phyloP scores from a whole-genome alignment of 2,329 filamentous ascomycete species.

The Monilinia fructigena region DNA sequence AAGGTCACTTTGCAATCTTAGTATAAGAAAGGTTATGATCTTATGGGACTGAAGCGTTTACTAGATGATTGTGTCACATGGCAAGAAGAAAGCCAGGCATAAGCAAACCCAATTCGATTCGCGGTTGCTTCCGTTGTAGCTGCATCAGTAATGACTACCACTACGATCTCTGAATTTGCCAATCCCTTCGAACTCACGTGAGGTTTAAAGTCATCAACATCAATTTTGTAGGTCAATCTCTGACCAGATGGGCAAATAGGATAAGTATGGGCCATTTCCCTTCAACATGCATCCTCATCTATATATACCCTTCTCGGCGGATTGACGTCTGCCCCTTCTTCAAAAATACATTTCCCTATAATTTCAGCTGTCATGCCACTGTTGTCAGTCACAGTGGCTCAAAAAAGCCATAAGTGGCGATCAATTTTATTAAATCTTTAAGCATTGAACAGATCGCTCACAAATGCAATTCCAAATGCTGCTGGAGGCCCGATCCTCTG shows the following conservation, averaged over 20 bases:
- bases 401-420: slow-evolving; percentile 19
- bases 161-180: background rate
- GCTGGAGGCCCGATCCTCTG: slow-evolving; percentile 21
- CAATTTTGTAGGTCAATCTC: background rate
- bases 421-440: slow-evolving; percentile 20
- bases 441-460: slow-evolving; percentile 21
- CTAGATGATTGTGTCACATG: no score
- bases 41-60: no score
- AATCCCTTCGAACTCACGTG: slow-evolving; percentile 3
- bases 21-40: no score
- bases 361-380: slow-evolving; percentile 1
- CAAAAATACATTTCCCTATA: slow-evolving; percentile 5
- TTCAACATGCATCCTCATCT: background rate
- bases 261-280: slow-evolving; percentile 10
- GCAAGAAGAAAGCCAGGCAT: no score
- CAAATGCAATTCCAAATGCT: slow-evolving; percentile 22
- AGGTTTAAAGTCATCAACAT: slow-evolving; percentile 2
- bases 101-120: no score
- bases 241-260: background rate
- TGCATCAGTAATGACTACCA: background rate
- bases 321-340: no score
- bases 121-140: no score
- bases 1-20: no score
- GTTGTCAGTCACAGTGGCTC: slow-evolving; percentile 19
- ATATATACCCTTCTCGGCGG: background rate